Conservation (phyloP, 192 early-diverging fungal genomes). For the Dispira simplex region DNA sequence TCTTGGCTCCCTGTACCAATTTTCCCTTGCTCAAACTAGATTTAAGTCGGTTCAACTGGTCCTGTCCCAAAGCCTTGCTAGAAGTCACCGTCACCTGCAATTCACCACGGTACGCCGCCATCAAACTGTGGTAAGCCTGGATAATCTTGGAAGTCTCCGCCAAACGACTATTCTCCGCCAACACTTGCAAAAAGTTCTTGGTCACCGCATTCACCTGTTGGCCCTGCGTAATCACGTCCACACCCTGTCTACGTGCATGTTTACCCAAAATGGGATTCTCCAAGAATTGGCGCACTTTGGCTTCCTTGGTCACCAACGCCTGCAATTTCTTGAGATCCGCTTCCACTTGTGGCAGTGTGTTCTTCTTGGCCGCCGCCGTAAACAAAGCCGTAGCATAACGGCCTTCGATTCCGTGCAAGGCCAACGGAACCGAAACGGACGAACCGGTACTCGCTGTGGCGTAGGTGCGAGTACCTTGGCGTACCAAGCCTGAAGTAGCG, state of each 20-base stretch:
- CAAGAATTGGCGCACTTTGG: constrained; percentile 50
- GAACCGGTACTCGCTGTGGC: background rate
- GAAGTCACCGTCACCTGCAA: constrained; percentile 80
- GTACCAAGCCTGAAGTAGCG: background rate
- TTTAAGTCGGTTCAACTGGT: constrained; percentile 53
- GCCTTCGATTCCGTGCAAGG: constrained; percentile 87
- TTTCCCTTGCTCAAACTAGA: constrained; percentile 65
- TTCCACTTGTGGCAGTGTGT: constrained; percentile 67
- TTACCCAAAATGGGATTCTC: constrained; percentile 80
- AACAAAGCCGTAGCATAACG: constrained; percentile 96
- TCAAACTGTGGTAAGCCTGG: constrained; percentile 59
- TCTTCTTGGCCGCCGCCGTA: constrained; percentile 77
- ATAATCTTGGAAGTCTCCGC: constrained; percentile 72
- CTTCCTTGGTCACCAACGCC: constrained; percentile 52
- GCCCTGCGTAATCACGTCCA: constrained; percentile 44
- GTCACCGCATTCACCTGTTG: constrained; percentile 66
- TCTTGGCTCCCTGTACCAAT: constrained; percentile 63
- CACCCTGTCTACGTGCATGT: constrained; percentile 56
- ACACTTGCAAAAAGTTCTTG: constrained; percentile 76
- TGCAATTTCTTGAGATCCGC: constrained; percentile 59
- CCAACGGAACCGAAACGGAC: constrained; percentile 40
- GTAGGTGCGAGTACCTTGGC: background rate
- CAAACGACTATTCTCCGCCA: constrained; percentile 92
- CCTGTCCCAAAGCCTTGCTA: constrained; percentile 68
- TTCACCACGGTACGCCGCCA: constrained; percentile 80